phyloP scores from a whole-genome alignment of 2,329 filamentous ascomycete genomes.

The Penicillium capsulatum region DNA sequence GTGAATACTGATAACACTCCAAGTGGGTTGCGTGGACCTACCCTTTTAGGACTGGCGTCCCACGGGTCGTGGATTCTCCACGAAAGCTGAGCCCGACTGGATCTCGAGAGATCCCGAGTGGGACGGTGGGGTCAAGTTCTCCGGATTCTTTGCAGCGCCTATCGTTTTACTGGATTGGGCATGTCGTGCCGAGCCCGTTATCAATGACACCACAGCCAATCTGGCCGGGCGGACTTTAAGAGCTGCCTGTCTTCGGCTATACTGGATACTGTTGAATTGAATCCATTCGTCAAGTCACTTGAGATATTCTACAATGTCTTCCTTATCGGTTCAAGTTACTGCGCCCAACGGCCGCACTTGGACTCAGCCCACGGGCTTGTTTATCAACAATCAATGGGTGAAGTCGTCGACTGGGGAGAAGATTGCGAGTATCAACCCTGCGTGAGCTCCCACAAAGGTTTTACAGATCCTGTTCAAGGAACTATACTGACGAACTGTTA shows the following conservation, averaged over 20 bases:
- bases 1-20: background rate
- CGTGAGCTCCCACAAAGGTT: slow-evolving; percentile 21
- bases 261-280: too few species aligned
- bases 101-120: slow-evolving; percentile 16
- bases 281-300: too few species aligned
- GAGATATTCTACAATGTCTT: too few species aligned
- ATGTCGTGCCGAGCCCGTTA: slow-evolving; percentile 16
- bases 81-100: slow-evolving; percentile 4
- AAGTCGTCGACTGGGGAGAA: slow-evolving; percentile 35
- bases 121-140: slow-evolving; percentile 5
- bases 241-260: slow-evolving; percentile 12
- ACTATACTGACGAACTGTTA: too few species aligned
- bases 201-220: slow-evolving; percentile 6
- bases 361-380: slow-evolving; percentile 40
- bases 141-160: slow-evolving; percentile 5
- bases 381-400: slow-evolving; percentile 46
- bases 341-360: slow-evolving; percentile 39
- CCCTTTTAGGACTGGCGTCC: slow-evolving; percentile 15
- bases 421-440: slow-evolving; percentile 36
- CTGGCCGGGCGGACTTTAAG: slow-evolving; percentile 13
- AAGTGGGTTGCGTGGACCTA: slow-evolving; percentile 17
- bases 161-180: slow-evolving; percentile 11
- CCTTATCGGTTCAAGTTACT: slow-evolving; percentile 33
- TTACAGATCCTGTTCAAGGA: too few species aligned
- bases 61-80: background rate